Percentiles rank a stretch among this genome's conserved stretches.
These are phyloP conservation scores for Lepidopterella palustris DNA, from an alignment of 495 filamentous ascomycete genomes.

Conservation along the genomic window DNA sequence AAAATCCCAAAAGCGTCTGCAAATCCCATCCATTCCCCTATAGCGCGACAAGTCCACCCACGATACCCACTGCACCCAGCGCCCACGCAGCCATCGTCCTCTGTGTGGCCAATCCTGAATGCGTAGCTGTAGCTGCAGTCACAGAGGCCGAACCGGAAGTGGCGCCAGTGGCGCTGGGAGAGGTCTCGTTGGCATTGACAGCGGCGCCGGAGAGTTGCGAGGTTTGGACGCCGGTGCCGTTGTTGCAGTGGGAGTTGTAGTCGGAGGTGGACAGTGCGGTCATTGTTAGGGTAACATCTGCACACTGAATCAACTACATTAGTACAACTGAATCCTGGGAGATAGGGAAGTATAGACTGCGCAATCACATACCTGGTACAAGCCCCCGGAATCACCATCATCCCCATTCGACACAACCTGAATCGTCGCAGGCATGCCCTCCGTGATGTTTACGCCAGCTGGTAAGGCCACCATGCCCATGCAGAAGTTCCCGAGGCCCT, in stretches of 20 bases:
- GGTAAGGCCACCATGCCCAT: slow-evolving; percentile 42
- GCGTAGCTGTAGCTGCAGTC: not conserved
- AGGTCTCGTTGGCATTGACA: slow-evolving; percentile 12
- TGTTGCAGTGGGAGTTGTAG: slow-evolving; percentile 46
- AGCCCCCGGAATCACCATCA: slow-evolving; percentile 21
- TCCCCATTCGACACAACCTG: slow-evolving; percentile 51
- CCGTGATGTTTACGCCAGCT: slow-evolving; percentile 34
- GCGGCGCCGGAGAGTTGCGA: slow-evolving; percentile 27
- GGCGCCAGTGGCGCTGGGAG: not conserved
- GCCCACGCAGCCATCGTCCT: slow-evolving; percentile 17
- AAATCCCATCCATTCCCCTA: not conserved
- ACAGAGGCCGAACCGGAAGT: not conserved
- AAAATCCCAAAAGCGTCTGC: not conserved
- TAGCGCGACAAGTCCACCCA: slow-evolving; percentile 13
- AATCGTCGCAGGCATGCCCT: slow-evolving; percentile 56
- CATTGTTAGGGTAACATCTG: slow-evolving; percentile 53
- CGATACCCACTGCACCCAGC: slow-evolving; percentile 21
- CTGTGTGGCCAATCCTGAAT: slow-evolving; percentile 11
- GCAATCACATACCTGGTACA: slow-evolving; percentile 27
- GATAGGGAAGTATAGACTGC: not conserved
- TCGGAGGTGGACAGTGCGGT: slow-evolving; percentile 32
- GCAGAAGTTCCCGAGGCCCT: slow-evolving; percentile 54
- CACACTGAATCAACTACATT: slow-evolving; percentile 42
- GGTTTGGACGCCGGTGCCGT: slow-evolving; percentile 46
- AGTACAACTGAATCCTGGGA: not conserved